Evolutionary conservation across 2,329 filamentous ascomycete genomes (phyloP).

Genomic region (Scorias spongiosa): DNA sequence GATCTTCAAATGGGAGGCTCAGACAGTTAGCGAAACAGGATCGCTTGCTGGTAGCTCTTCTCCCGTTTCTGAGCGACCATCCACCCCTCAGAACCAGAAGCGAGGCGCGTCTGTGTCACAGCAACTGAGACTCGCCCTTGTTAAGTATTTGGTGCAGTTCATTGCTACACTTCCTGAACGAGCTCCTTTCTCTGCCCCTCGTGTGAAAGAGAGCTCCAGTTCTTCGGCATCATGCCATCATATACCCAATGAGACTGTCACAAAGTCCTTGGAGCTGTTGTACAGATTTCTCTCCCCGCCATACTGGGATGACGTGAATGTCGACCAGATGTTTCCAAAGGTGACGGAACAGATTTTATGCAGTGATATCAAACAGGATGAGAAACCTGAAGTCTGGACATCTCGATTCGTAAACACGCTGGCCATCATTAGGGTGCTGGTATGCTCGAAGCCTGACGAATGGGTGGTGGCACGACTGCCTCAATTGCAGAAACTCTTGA

Average conservation of each 20-base stretch:
- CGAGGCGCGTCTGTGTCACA: constrained; percentile 26
- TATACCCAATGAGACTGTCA: constrained; percentile 60
- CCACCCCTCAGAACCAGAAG: constrained; percentile 8
- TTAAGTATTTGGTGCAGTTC: constrained; percentile 92
- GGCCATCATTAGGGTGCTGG: constrained; percentile 76
- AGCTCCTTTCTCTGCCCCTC: constrained; percentile 54
- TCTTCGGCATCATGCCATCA: constrained; percentile 34
- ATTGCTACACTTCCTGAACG: constrained; percentile 81
- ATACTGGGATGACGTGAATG: constrained; percentile 82
- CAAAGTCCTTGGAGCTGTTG: constrained; percentile 68
- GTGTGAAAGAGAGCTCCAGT: constrained; percentile 37
- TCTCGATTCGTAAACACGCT: constrained; percentile 87
- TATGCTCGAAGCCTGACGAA: constrained; percentile 75
- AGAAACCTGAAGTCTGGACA: constrained; percentile 53
- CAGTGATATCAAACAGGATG: constrained; percentile 45
- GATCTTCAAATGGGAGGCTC: constrained; percentile 86
- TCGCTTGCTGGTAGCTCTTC: constrained; percentile 16
- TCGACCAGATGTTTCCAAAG: constrained; percentile 72
- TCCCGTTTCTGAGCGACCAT: constrained; percentile 7
- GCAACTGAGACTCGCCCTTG: constrained; percentile 58
- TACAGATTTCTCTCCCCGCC: constrained; percentile 71
- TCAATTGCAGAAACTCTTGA: constrained; percentile 70
- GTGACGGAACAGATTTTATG: constrained; percentile 75
- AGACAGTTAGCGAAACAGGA: constrained; percentile 50
- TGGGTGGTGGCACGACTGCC: constrained; percentile 74